These are phyloP conservation scores for Balansia obtecta DNA, from an alignment of 2,329 filamentous ascomycete genomes.

Conservation along the genomic window DNA sequence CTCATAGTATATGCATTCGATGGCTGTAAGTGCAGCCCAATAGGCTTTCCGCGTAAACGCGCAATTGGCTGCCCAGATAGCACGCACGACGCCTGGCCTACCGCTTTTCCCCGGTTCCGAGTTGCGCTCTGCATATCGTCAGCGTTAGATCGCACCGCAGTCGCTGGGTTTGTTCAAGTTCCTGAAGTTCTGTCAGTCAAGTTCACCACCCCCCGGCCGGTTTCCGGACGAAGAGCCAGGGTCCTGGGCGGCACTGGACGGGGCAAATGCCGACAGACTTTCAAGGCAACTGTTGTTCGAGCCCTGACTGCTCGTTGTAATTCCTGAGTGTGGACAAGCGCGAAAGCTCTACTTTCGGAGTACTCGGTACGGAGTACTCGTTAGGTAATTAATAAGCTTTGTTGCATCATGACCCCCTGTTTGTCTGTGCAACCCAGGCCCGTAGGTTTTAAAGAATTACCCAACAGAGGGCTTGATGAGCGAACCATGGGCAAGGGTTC, in stretches of 20 bases:
- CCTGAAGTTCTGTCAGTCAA: background rate
- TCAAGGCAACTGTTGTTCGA: slow-evolving; percentile 1
- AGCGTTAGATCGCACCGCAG: background rate
- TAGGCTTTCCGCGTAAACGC: no score
- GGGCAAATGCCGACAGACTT: slow-evolving; percentile 6
- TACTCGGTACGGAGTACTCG: background rate
- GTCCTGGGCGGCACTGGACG: background rate
- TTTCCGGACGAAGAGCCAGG: background rate
- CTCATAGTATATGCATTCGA: no score
- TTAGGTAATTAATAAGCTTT: background rate
- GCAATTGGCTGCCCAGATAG: no score
- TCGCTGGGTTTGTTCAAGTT: background rate
- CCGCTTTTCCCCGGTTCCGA: no score
- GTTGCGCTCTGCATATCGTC: no score
- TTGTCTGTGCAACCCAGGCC: slow-evolving; percentile 1
- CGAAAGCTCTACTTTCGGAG: background rate
- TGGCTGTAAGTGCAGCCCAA: no score
- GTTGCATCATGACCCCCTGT: slow-evolving; percentile 5
- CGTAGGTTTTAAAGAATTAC: slow-evolving; percentile 2
- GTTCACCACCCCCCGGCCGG: no score
- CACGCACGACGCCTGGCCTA: no score
- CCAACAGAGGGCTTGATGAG: background rate
- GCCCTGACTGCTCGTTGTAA: background rate
- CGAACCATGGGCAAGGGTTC: slow-evolving; percentile 6
- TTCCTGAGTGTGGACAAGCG: background rate